A percentile compares a stretch with the other conserved stretches of the same genome.
Evolutionary conservation across 768 basidiomycete genomes (phyloP).

Genomic region (Tulasnella sp.): DNA sequence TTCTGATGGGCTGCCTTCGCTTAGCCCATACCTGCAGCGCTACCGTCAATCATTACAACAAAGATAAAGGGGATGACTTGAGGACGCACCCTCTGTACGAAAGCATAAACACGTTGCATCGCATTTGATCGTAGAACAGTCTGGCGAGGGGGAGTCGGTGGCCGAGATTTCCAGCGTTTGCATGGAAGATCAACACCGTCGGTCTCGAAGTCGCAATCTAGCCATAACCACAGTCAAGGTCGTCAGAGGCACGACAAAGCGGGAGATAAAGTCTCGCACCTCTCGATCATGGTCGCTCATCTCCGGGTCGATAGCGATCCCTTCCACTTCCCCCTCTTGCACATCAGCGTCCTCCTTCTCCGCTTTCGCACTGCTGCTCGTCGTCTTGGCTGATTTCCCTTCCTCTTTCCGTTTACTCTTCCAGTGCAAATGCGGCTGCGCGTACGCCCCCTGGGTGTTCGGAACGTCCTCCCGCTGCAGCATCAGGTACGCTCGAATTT

Average conservation of each 20-base stretch:
- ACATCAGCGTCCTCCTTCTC: not conserved
- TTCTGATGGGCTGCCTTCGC: constrained; percentile 79
- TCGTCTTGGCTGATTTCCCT: not conserved
- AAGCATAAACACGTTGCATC: constrained; percentile 90
- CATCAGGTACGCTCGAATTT: constrained; percentile 67
- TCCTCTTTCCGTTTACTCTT: not conserved
- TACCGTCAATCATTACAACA: no score
- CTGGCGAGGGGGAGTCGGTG: constrained; percentile 83
- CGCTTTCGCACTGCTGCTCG: not conserved
- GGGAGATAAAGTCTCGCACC: constrained; percentile 26
- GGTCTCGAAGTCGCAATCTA: constrained; percentile 48
- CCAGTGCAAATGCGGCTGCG: not conserved
- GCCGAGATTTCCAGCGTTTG: constrained; percentile 57
- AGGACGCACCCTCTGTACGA: constrained; percentile 75
- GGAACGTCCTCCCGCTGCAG: constrained; percentile 44
- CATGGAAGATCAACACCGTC: constrained; percentile 89
- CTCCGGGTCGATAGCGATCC: constrained; percentile 25
- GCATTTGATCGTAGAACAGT: constrained; percentile 68
- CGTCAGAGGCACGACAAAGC: not conserved
- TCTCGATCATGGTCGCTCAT: constrained; percentile 45
- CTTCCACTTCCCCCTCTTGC: constrained; percentile 4
- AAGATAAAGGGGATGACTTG: constrained; percentile 5
- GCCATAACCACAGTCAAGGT: not conserved
- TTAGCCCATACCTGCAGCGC: constrained; percentile 62
- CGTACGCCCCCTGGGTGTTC: not conserved